phyloP scores from a whole-genome alignment of 768 basidiomycete species.

The Suillus subaureus region DNA sequence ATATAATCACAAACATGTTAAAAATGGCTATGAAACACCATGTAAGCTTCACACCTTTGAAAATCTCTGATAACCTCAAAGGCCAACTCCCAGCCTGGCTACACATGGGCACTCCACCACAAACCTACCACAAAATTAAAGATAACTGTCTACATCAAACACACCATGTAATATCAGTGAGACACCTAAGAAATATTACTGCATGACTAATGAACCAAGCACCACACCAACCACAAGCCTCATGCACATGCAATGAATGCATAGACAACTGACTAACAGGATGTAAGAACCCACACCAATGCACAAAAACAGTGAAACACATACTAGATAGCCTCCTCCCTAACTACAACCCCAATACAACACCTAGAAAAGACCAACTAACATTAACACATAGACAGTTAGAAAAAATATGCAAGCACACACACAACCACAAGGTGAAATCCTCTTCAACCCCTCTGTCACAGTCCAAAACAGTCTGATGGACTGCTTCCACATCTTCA shows the following conservation, averaged over 20 bases:
- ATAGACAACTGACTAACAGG: neutral
- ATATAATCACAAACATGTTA: neutral
- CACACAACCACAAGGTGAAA: neutral
- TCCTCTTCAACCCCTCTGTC: constrained; percentile 3
- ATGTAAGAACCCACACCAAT: neutral
- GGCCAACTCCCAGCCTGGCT: neutral
- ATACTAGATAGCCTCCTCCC: neutral
- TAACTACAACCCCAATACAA: neutral
- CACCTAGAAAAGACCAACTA: neutral
- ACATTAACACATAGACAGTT: constrained; percentile 6
- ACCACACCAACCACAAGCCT: accelerated
- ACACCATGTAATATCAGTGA: neutral
- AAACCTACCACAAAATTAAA: neutral
- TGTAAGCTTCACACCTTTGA: neutral
- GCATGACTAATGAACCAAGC: neutral
- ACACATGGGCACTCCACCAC: neutral
- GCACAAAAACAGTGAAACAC: neutral
- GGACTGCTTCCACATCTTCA: constrained; percentile 1
- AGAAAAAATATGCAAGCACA: constrained; percentile 8
- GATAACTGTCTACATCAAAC: neutral
- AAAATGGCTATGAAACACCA: constrained; percentile 2
- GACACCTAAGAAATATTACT: neutral
- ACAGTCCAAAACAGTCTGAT: neutral
- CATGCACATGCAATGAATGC: neutral
- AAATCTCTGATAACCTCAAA: neutral